A percentile compares a stretch with the other conserved stretches of the same genome.
Conservation (phyloP, 352 stramenopile species). For the Pythium vanterpoolii region DNA sequence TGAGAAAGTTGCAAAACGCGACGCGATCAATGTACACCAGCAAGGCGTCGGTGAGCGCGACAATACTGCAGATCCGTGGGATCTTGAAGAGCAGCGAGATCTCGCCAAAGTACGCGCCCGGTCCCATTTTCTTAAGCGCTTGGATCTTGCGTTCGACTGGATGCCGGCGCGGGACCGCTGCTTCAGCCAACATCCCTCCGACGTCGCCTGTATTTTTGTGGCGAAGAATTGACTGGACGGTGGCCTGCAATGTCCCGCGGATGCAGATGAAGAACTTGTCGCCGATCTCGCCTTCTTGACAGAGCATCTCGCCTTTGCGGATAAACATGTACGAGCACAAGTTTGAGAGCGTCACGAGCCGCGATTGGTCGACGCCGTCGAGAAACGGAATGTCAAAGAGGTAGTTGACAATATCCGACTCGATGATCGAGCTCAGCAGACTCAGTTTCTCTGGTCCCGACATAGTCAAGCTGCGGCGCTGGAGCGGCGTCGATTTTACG, state of each 20-base stretch:
- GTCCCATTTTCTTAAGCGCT: conserved; percentile 46
- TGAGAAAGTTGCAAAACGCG: conserved; percentile 71
- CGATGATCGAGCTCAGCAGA: conserved; percentile 57
- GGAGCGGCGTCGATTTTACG: neutral
- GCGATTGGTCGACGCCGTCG: conserved; percentile 52
- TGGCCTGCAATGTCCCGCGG: conserved; percentile 46
- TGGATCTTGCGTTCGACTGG: conserved; percentile 32
- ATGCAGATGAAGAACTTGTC: conserved; percentile 76
- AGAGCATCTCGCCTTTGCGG: conserved; percentile 44
- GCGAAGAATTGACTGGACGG: conserved; percentile 21
- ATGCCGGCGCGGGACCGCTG: too few species aligned
- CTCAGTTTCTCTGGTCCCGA: conserved; percentile 60
- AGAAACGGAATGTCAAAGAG: conserved; percentile 66
- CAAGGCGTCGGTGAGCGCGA: conserved; percentile 53
- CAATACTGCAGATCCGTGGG: conserved; percentile 61
- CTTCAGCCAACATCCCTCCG: too few species aligned
- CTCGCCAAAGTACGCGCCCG: conserved; percentile 68
- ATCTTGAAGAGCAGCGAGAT: conserved; percentile 73
- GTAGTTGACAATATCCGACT: conserved; percentile 68
- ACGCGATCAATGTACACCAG: conserved; percentile 67
- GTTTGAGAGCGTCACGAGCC: conserved; percentile 55
- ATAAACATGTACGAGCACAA: conserved; percentile 68
- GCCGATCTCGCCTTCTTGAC: conserved; percentile 52
- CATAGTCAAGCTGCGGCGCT: conserved; percentile 18
- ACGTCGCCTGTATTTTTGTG: neutral